Conservation (phyloP, 1,284 basidiomycete species). For the Marasmius sp. region DNA sequence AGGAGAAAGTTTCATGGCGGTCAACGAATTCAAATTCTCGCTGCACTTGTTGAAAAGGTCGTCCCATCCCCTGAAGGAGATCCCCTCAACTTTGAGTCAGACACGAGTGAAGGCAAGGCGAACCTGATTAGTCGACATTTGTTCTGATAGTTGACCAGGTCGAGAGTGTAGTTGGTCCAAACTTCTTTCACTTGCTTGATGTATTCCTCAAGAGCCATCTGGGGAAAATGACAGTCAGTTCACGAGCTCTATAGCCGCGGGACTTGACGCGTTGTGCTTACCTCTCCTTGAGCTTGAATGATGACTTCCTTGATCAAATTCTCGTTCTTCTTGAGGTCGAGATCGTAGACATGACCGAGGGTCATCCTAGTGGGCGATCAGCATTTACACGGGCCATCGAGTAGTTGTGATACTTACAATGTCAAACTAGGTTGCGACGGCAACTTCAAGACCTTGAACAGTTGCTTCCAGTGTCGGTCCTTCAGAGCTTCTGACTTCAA, state of each 20-base stretch:
- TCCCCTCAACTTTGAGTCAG: constrained; percentile 6
- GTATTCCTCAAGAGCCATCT: constrained; percentile 94
- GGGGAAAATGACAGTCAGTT: constrained; percentile 7
- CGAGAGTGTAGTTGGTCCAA: constrained; percentile 95
- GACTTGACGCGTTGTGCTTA: constrained; percentile 26
- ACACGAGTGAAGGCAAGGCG: constrained; percentile 16
- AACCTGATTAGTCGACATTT: constrained; percentile 94
- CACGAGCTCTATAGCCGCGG: neutral
- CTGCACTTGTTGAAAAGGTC: constrained; percentile 96
- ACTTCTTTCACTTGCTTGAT: constrained; percentile 95
- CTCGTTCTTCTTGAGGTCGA: constrained; percentile 96
- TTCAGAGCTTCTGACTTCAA: constrained; percentile 97
- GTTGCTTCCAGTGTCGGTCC: constrained; percentile 97
- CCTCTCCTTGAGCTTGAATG: constrained; percentile 97
- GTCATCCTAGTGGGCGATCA: constrained; percentile 69
- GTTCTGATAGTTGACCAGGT: constrained; percentile 98
- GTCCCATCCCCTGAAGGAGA: constrained; percentile 82
- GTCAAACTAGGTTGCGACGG: constrained; percentile 66
- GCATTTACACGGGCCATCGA: neutral
- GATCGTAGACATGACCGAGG: constrained; percentile 94
- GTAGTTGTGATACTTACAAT: constrained; percentile 47
- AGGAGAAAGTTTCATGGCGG: constrained; percentile 96
- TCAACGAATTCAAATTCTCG: constrained; percentile 94
- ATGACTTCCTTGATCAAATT: constrained; percentile 91
- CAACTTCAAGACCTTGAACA: constrained; percentile 88